These are phyloP conservation scores for Coemansia sp. DNA, from an alignment of 192 early-diverging fungal species.

Conservation along the genomic window DNA sequence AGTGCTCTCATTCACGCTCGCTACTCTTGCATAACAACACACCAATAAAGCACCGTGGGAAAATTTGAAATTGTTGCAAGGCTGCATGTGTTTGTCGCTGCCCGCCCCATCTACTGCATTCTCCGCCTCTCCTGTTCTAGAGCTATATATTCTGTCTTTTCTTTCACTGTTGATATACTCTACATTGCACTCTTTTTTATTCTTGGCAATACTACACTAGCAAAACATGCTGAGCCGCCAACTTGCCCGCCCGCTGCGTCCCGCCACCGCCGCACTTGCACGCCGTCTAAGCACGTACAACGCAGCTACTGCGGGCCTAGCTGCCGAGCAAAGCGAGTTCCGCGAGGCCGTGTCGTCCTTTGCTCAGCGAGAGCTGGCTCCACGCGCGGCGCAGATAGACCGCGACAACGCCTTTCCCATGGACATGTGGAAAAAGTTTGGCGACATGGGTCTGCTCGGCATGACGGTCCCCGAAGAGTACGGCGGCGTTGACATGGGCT, in stretches of 20 bases:
- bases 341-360: conserved; percentile 69
- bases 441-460: conserved; percentile 91
- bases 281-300: conserved; percentile 61
- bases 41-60: too few relatives aligned
- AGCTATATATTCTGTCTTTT: too few relatives aligned
- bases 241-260: neutral
- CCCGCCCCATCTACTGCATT: too few relatives aligned
- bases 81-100: too few relatives aligned
- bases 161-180: neutral
- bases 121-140: too few relatives aligned
- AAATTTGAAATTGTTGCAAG: too few relatives aligned
- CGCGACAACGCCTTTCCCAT: conserved; percentile 81
- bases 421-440: conserved; percentile 98
- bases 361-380: conserved; percentile 76
- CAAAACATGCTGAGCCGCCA: conserved; percentile 3
- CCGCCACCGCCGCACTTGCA: neutral
- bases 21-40: too few relatives aligned
- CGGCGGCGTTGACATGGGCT: conserved; percentile 85
- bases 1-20: too few relatives aligned
- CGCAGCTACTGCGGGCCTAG: conserved; percentile 68
- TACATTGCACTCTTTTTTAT: neutral
- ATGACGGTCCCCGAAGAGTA: conserved; percentile 84
- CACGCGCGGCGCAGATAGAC: conserved; percentile 78
- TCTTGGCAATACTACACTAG: neutral
- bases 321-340: conserved; percentile 68